Base-by-base conservation (phyloP, 768 basidiomycete genomes). In the Serendipita indica region DNA sequence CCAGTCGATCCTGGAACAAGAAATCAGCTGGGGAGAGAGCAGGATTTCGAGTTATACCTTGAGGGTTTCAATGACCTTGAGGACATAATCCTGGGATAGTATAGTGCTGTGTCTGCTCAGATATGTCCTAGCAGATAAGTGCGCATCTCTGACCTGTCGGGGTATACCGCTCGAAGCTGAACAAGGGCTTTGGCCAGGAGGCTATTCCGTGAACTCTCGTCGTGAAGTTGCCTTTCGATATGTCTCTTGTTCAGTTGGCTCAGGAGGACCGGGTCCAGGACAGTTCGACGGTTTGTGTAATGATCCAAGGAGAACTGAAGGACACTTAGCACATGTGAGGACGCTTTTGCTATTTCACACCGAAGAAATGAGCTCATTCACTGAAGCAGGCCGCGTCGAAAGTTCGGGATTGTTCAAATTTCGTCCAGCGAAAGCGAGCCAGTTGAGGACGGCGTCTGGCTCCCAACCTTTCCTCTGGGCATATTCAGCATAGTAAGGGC, bases 371-470 rank as follows among this genome's bases (percentile, higher is more conserved):
- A 57, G n/a, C n/a, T n/a, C n/a, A n/a, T n/a, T n/a, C n/a, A n/a
- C n/a, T n/a, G n/a, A n/a, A n/a, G 57, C 33, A 70, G 62, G 18
- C 34, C 43, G 34, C 10, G 61, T 22, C 58, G 64, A 60, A 27
- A 67, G 63, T 6, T 70, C 64, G 58, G 74, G 75, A 10, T 65
- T 37, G 14, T 67, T 65, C 4, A 62, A 46, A 6, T 77, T 89
- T 89, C 93, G 97, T 0, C 96, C 93, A n/a, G 89, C 84, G 16
- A 98, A 73, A 3, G 89, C 89, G 5, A 97, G 77, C 84, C 93
- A 98, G 65, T 98, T 98, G 25, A 93, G 70, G 13, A 99, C 69
- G 1, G 92, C 90, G 39, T 77, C 77, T 0, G 91, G 87, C 66
- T 98, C 93, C 83, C 89, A 98, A 0, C 91, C 93, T 45, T 81